Conservation (phyloP, 441 rosid species). For the Adansonia rubrostipa region DNA sequence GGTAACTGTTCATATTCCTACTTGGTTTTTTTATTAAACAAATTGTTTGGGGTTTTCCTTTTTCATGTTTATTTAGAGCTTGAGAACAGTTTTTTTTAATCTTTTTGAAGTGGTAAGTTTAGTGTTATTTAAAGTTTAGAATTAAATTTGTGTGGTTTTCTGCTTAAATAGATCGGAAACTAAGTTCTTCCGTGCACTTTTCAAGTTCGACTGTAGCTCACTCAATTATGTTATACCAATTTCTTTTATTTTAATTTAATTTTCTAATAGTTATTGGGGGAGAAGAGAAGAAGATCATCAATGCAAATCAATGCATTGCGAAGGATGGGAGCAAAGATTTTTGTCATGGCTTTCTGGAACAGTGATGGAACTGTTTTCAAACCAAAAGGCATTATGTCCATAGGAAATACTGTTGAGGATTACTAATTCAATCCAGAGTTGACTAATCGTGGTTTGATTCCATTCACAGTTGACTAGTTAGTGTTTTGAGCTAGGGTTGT, state of each 20-base stretch:
- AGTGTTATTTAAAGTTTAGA: not conserved
- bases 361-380: too few species aligned
- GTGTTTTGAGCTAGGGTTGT: not conserved
- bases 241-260: not conserved
- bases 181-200: not conserved
- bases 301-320: too few species aligned
- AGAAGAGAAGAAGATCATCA: not conserved
- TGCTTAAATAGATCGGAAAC: slow-evolving; percentile 18
- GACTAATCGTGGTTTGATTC: not conserved
- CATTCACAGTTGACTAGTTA: not conserved
- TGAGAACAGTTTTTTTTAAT: not conserved
- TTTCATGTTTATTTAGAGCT: slow-evolving; percentile 17
- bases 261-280: not conserved
- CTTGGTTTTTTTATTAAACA: slow-evolving; percentile 32
- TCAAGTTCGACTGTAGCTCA: not conserved
- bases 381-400: not conserved
- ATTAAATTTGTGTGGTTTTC: not conserved
- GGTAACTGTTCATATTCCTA: slow-evolving; percentile 85
- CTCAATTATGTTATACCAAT: not conserved
- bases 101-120: slow-evolving; percentile 6
- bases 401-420: too few species aligned
- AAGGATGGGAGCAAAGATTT: too few species aligned
- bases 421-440: not conserved
- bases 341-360: too few species aligned
- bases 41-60: slow-evolving; percentile 5